Evolutionary conservation across 23 red algal species (phyloP).

Genomic region (Gracilaria domingensis): DNA sequence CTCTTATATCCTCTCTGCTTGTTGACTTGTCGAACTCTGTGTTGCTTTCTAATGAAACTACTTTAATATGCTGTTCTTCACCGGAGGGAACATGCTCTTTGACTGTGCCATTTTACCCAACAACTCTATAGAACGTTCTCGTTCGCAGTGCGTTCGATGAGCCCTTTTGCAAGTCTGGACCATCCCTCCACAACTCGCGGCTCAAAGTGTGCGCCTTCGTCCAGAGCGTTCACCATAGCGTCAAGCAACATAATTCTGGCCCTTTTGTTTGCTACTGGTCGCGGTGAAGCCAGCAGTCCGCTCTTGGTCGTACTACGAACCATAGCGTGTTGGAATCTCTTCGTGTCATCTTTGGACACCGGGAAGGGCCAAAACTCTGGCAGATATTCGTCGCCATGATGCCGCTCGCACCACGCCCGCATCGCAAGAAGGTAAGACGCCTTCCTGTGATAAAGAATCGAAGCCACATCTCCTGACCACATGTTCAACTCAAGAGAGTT

Average conservation of each 20-base stretch:
- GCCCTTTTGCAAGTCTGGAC: constrained; percentile 38
- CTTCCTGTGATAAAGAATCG: constrained; percentile 84
- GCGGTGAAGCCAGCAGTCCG: constrained; percentile 12
- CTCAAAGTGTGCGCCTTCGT: constrained; percentile 36
- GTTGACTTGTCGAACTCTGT: constrained; percentile 6
- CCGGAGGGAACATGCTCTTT: background rate
- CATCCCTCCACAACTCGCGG: constrained; percentile 34
- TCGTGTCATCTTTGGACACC: constrained; percentile 76
- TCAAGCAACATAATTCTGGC: constrained; percentile 63
- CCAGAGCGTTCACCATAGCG: constrained; percentile 66
- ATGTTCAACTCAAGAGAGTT: constrained; percentile 89
- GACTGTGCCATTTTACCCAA: background rate
- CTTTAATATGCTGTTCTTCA: background rate
- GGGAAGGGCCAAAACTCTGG: constrained; percentile 88
- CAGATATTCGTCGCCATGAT: constrained; percentile 84
- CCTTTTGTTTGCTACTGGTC: constrained; percentile 53
- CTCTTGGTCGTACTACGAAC: constrained; percentile 66
- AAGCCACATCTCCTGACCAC: constrained; percentile 84
- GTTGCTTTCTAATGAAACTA: background rate
- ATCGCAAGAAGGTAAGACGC: constrained; percentile 89
- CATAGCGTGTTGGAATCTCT: constrained; percentile 81
- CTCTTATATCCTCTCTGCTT: background rate
- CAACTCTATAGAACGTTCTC: background rate
- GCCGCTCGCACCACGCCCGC: constrained; percentile 84
- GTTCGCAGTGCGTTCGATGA: constrained; percentile 32